phyloP scores from a whole-genome alignment of 805 yeast species.

The Yamadazyma tumulicola region DNA sequence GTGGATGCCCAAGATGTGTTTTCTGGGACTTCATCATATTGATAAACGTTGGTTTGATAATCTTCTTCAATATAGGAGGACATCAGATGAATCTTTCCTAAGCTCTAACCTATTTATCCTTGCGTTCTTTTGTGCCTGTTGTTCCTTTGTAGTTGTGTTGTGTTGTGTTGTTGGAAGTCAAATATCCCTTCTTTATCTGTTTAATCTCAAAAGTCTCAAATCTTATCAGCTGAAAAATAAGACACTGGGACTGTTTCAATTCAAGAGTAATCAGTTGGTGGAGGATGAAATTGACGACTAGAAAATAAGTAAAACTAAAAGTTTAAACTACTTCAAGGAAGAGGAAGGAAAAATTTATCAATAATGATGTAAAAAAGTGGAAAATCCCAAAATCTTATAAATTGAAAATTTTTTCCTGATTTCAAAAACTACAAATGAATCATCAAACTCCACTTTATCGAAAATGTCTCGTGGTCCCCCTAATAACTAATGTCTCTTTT shows the following conservation, averaged over 20 bases:
- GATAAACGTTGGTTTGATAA: slow-evolving; percentile 44
- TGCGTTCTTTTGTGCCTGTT: too few species aligned
- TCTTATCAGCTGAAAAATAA: slow-evolving; percentile 1
- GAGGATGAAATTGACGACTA: neutral
- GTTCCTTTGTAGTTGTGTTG: too few species aligned
- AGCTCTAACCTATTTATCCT: too few species aligned
- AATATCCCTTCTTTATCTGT: too few species aligned
- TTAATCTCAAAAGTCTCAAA: neutral
- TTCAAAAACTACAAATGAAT: neutral
- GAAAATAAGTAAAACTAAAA: neutral
- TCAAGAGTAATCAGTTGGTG: neutral
- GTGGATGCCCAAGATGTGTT: slow-evolving; percentile 92
- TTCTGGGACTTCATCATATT: slow-evolving; percentile 71
- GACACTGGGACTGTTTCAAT: neutral
- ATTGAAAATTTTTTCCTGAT: neutral
- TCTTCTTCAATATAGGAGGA: slow-evolving; percentile 38
- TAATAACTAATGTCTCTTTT: neutral
- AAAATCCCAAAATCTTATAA: neutral
- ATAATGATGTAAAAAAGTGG: neutral
- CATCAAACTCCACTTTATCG: too few species aligned
- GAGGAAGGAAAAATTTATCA: neutral
- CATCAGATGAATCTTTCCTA: slow-evolving; percentile 16
- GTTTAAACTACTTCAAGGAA: neutral
- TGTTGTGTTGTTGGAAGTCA: too few species aligned
- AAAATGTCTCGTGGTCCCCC: too few species aligned